Base-by-base conservation (phyloP, 768 basidiomycete genomes). In the Tricholoma bakamatsutake region DNA sequence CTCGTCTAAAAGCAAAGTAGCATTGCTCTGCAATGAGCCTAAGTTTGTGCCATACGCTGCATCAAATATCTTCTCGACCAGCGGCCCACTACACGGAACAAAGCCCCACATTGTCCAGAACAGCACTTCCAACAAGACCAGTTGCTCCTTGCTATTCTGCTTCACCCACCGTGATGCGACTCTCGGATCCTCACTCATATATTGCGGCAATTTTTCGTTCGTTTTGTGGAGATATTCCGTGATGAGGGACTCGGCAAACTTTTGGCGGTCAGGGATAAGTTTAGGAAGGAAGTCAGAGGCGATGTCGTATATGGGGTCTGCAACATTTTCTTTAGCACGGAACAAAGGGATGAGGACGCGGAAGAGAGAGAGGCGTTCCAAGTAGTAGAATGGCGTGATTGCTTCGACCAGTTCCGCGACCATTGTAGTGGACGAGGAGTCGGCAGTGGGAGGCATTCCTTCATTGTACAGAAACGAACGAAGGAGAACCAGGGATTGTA, bases 41-140 rank as follows among this genome's bases (percentile, higher is more conserved):
- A 92, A 77, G 42, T 80, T 76, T 0, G 84, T 83, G 31, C 69
- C 68, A 64, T 86, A 87, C 5, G 85, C 84, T 1, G 83, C 76
- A 56, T 85, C 77, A 66, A 84, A 82, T 35, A 93, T 78, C 53
- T 73, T 72, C 60, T 78, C 75, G 28, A 91, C 84, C 54, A 88
- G 64, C 3, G 79, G 71, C 2, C 86, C 89, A 35, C 75, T 79
- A 61, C 89, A 86, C 0, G 85, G 69, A 10, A 82, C 80, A 55
- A 83, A 85, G 11, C 80, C 83, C 84, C 88, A 95, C 81, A 93
- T 86, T 4, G 84, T 79, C 83, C 90, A 91, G 69, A 97, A 98
- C 45, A 97, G 75, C 33, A 95, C 82, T 61, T 97, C 92, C 49
- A 97, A 73, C 42, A 93, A 66, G 10, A 85, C 83, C 40, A 93